Percentiles rank a stretch among this genome's conserved stretches.
Evolutionary conservation across 176 grass and related monocot genomes (phyloP).

Genomic region (Hsuehochloa calcarea): DNA sequence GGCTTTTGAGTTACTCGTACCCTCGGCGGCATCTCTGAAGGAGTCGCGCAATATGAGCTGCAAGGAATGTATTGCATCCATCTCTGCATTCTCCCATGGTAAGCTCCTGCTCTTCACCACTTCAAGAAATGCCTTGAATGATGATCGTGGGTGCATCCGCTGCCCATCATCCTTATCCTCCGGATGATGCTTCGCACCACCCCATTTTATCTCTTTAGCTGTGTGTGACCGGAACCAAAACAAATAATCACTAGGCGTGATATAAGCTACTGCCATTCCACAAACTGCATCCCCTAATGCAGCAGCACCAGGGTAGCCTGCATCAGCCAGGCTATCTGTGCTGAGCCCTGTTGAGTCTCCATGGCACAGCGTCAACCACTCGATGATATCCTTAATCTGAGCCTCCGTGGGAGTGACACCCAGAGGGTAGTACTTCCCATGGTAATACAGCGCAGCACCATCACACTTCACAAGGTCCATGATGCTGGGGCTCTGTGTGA

Average conservation of each 20-base stretch:
- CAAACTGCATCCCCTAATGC: slow-evolving; percentile 82
- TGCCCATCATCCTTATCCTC: slow-evolving; percentile 97
- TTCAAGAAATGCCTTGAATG: slow-evolving; percentile 97
- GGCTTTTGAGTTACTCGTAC: slow-evolving; percentile 63
- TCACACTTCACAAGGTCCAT: slow-evolving; percentile 99
- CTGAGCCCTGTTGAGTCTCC: slow-evolving; percentile 85
- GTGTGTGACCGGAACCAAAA: slow-evolving; percentile 99
- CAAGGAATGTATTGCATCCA: slow-evolving; percentile 97
- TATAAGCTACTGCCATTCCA: slow-evolving; percentile 93
- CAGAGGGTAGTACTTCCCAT: slow-evolving; percentile 80
- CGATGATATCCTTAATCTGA: slow-evolving; percentile 91
- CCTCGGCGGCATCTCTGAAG: slow-evolving; percentile 64
- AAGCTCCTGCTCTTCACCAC: slow-evolving; percentile 92
- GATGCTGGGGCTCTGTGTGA: slow-evolving; percentile 95
- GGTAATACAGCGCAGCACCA: slow-evolving; percentile 79
- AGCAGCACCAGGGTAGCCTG: slow-evolving; percentile 73
- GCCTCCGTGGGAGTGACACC: slow-evolving; percentile 77
- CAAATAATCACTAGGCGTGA: slow-evolving; percentile 80
- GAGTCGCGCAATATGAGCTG: slow-evolving; percentile 89
- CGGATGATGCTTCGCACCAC: slow-evolving; percentile 93
- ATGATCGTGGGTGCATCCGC: slow-evolving; percentile 92
- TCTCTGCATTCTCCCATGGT: slow-evolving; percentile 94
- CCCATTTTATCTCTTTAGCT: slow-evolving; percentile 96
- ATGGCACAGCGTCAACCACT: slow-evolving; percentile 71
- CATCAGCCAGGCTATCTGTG: slow-evolving; percentile 93